These are phyloP conservation scores for Candolleomyces efflorescens DNA, from an alignment of 768 basidiomycete species.

Conservation along the genomic window DNA sequence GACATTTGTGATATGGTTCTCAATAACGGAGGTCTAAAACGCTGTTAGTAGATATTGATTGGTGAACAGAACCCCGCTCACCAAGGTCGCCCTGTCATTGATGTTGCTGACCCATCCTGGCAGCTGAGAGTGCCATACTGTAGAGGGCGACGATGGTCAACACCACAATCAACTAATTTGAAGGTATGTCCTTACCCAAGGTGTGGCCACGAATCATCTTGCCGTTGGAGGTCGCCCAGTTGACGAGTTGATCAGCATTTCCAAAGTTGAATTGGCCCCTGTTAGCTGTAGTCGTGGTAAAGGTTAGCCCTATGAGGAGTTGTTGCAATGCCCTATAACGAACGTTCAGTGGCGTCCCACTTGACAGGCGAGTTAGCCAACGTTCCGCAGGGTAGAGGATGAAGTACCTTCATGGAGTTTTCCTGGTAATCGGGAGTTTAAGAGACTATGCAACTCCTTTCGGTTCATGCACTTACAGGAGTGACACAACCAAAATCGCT, in stretches of 20 bases:
- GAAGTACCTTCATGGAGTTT: slow-evolving; percentile 38
- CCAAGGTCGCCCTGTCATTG: slow-evolving; percentile 27
- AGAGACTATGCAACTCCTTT: neutral
- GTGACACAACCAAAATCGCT: slow-evolving; percentile 38
- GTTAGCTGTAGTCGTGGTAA: slow-evolving; percentile 9
- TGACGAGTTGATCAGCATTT: slow-evolving; percentile 33
- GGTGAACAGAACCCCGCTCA: slow-evolving; percentile 5
- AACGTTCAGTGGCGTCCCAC: slow-evolving; percentile 39
- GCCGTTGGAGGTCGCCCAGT: slow-evolving; percentile 35
- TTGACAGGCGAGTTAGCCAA: slow-evolving; percentile 4
- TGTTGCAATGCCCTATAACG: neutral
- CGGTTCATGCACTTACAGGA: slow-evolving; percentile 19
- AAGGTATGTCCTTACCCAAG: slow-evolving; percentile 19
- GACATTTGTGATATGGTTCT: slow-evolving; percentile 36
- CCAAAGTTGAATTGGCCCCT: slow-evolving; percentile 30
- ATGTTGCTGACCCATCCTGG: slow-evolving; percentile 33
- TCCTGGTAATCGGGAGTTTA: slow-evolving; percentile 18
- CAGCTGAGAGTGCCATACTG: slow-evolving; percentile 34
- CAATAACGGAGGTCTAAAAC: slow-evolving; percentile 27
- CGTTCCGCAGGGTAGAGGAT: neutral
- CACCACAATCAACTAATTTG: neutral
- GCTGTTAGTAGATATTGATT: neutral
- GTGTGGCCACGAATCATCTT: slow-evolving; percentile 39
- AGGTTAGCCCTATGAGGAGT: neutral
- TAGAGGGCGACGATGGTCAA: neutral